Evolutionary conservation across 2,329 filamentous ascomycete species (phyloP), one percentile per base, ranked within the genome.

Genomic region (Lecanicillium sp.): DNA sequence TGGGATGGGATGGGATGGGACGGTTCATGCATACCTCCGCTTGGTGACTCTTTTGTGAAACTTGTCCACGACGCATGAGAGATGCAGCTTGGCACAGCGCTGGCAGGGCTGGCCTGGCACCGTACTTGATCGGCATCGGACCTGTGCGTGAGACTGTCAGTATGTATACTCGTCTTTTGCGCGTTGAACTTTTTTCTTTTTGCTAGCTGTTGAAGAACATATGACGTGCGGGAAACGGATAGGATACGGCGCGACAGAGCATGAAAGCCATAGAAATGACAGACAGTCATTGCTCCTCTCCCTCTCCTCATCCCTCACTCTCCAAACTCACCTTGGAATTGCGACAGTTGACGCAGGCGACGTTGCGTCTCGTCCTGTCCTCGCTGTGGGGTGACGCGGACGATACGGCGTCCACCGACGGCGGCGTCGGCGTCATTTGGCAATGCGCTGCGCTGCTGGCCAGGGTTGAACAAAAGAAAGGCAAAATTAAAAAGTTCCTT

Each of bases 31-130:
- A 20, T 48, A 66, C 66, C 66, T 69, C 54, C 64, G 51, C 43
- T 61, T 63, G 4, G 66, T 68, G 29, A 65, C 58, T 43, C 67
- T 58, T 51, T 69, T 70, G 42, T 70, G 66, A 35, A 59, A 58
- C 49, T 65, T 69, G 47, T 70, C 66, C 20, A 70, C 64, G 10
- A 69, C 59, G 38, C 67, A 70, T 14, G 58, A 48, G 20, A 68
- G 52, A 29, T 61, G 52, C 17, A 69, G 52, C 53, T 69, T 70
- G 41, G 59, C 52, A 43, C 67, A 70, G 33, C 67, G 59, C 42
- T 66, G 61, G 39, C 67, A 70, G 19, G 64, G 60, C 47, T 66
- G 57, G 36, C 62, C 62, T 3, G 55, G 48, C 10, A 53, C 50
- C 12, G 54, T 46, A 46, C 60, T 65, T 14, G 63, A 56, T 47